Evolutionary conservation across 2,329 filamentous ascomycete species (phyloP).

Genomic region (Bipolaris sorokiniana): DNA sequence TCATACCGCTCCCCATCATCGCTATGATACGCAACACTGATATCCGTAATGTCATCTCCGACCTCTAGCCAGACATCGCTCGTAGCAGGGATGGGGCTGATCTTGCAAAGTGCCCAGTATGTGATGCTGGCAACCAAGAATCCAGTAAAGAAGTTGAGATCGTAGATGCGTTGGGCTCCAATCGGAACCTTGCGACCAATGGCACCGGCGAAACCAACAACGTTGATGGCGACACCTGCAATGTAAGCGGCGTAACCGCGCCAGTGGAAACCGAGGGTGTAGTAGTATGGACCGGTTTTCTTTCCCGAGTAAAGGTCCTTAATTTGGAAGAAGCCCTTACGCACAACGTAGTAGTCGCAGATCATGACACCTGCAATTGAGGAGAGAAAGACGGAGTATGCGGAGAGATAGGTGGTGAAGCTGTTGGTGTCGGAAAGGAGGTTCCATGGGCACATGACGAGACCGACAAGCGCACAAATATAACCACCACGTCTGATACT

Average conservation of each 20-base stretch:
- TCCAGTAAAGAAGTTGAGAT: conserved; percentile 87
- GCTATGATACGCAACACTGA: conserved; percentile 35
- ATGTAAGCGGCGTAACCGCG: conserved; percentile 84
- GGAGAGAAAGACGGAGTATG: conserved; percentile 92
- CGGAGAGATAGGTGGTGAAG: conserved; percentile 89
- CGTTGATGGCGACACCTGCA: conserved; percentile 83
- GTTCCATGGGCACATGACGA: conserved; percentile 88
- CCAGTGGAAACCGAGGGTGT: conserved; percentile 76
- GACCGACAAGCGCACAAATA: conserved; percentile 77
- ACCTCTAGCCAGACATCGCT: conserved; percentile 81
- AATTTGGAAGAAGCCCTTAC: conserved; percentile 79
- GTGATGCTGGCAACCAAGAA: conserved; percentile 71
- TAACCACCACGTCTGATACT: conserved; percentile 89
- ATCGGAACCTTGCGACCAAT: conserved; percentile 74
- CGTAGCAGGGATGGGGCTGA: conserved; percentile 75
- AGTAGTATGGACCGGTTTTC: conserved; percentile 73
- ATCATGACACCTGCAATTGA: conserved; percentile 92
- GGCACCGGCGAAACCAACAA: conserved; percentile 87
- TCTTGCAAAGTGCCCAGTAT: conserved; percentile 73
- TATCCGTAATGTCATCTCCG: conserved; percentile 51
- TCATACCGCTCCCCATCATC: conserved; percentile 38
- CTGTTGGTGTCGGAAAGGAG: conserved; percentile 76
- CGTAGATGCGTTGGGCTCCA: conserved; percentile 85
- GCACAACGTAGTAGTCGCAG: conserved; percentile 85
- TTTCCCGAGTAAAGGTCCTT: conserved; percentile 79